These are phyloP conservation scores for Sporisorium reilianum DNA, from an alignment of 1,284 basidiomycete genomes.

Conservation along the genomic window DNA sequence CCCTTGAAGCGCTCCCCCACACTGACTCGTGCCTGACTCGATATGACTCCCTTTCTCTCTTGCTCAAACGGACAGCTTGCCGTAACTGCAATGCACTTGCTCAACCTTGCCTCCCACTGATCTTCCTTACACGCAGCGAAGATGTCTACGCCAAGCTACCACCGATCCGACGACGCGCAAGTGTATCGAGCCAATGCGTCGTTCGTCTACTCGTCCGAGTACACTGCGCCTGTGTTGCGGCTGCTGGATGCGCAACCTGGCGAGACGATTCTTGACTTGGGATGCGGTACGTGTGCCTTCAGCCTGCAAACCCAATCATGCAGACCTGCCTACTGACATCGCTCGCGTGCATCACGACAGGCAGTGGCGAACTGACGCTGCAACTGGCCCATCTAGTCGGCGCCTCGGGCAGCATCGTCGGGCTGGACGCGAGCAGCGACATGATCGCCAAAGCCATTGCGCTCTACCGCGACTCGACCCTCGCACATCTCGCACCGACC, in stretches of 20 bases:
- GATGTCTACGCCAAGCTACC: constrained; percentile 10
- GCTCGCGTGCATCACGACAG: constrained; percentile 6
- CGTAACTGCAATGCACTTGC: not conserved
- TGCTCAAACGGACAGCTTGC: not conserved
- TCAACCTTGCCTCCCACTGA: too few relatives aligned
- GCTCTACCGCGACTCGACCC: not conserved
- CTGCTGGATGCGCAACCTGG: constrained; percentile 48
- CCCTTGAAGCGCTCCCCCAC: constrained; percentile 18
- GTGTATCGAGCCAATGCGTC: constrained; percentile 49
- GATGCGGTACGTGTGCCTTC: constrained; percentile 51
- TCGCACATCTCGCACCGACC: not conserved
- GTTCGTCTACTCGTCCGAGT: constrained; percentile 50
- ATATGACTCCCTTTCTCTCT: not conserved
- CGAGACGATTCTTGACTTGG: constrained; percentile 46
- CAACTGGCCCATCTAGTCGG: constrained; percentile 21
- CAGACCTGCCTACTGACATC: not conserved
- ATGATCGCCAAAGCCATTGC: constrained; percentile 38
- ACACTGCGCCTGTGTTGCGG: constrained; percentile 36
- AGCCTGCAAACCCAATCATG: too few relatives aligned
- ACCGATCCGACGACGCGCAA: constrained; percentile 42
- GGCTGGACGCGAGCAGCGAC: constrained; percentile 33
- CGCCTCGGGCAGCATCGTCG: constrained; percentile 23
- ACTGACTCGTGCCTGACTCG: constrained; percentile 5
- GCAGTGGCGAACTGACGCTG: constrained; percentile 44
- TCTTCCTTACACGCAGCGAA: not conserved